A percentile compares a stretch with the other conserved stretches of the same genome.
phyloP scores from a whole-genome alignment of 495 filamentous ascomycete species.

The Haplographium delicatum region DNA sequence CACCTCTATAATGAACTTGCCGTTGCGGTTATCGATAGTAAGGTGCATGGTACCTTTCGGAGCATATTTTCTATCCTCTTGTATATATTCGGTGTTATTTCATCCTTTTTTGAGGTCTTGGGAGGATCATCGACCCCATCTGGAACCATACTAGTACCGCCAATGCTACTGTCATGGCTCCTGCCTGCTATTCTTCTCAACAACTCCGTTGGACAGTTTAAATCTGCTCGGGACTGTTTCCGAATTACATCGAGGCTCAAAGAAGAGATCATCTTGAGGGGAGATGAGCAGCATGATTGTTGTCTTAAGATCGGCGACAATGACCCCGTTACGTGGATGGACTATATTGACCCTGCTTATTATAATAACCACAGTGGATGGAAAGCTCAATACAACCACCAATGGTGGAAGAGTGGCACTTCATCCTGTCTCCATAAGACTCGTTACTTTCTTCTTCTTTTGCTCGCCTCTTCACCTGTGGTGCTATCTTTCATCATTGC shows the following conservation, averaged over 20 bases:
- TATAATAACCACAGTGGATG: neutral
- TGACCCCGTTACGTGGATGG: no score
- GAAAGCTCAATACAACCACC: neutral
- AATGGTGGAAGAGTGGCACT: neutral
- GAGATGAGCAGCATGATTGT: neutral
- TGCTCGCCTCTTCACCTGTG: neutral
- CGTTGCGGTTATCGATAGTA: neutral
- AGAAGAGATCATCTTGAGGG: neutral
- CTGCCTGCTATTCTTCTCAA: conserved; percentile 1
- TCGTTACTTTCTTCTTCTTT: neutral
- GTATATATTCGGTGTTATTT: conserved; percentile 3
- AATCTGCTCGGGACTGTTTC: neutral
- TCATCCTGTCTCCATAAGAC: neutral
- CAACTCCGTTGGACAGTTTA: conserved; percentile 7
- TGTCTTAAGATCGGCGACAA: no score
- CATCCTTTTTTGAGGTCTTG: neutral
- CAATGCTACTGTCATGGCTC: conserved; percentile 4
- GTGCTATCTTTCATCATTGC: neutral
- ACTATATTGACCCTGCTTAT: neutral
- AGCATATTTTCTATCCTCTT: neutral
- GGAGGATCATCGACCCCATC: neutral
- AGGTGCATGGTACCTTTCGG: neutral
- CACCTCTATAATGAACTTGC: neutral
- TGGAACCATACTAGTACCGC: neutral
- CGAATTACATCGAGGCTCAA: neutral